A percentile compares a stretch with the other conserved stretches of the same genome.
phyloP scores from a whole-genome alignment of 306 rosid genomes.

The Vigna nakashimae region DNA sequence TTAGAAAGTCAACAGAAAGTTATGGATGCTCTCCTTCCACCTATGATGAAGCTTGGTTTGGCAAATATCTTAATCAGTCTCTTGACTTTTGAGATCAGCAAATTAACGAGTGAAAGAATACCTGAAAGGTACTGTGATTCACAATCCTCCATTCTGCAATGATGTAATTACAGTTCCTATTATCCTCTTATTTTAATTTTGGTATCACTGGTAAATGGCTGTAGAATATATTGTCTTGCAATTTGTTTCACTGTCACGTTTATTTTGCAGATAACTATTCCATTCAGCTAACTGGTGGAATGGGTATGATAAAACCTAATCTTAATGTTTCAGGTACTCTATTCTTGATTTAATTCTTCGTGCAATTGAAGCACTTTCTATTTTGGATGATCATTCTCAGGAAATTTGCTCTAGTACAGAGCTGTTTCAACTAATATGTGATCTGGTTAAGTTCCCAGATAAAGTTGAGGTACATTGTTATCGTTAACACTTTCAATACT shows the following conservation, averaged over 20 bases:
- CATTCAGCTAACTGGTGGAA: slow-evolving; percentile 23
- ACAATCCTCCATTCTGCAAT: slow-evolving; percentile 29
- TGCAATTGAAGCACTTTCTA: slow-evolving; percentile 79
- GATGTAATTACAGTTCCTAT: slow-evolving; percentile 36
- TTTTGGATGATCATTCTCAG: slow-evolving; percentile 73
- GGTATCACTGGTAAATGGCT: slow-evolving; percentile 9
- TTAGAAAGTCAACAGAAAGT: slow-evolving; percentile 70
- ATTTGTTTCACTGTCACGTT: slow-evolving; percentile 13
- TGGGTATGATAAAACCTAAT: slow-evolving; percentile 34
- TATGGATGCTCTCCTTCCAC: slow-evolving; percentile 64
- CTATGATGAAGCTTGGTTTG: slow-evolving; percentile 83
- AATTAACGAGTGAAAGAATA: slow-evolving; percentile 61
- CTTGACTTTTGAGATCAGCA: slow-evolving; percentile 70
- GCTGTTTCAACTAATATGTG: slow-evolving; percentile 64
- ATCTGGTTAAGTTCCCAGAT: slow-evolving; percentile 75
- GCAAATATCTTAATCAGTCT: slow-evolving; percentile 70
- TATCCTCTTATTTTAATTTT: slow-evolving; percentile 35
- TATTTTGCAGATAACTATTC: slow-evolving; percentile 26
- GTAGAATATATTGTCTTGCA: slow-evolving; percentile 2
- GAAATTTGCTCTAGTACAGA: slow-evolving; percentile 77
- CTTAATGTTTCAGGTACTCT: slow-evolving; percentile 66
- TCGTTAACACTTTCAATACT: slow-evolving; percentile 23
- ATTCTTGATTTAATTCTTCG: slow-evolving; percentile 81
- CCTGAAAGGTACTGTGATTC: slow-evolving; percentile 74
- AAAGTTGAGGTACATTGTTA: slow-evolving; percentile 80